These are phyloP conservation scores for Tricholoma hemisulphureum DNA, from an alignment of 768 basidiomycete genomes.

Conservation along the genomic window DNA sequence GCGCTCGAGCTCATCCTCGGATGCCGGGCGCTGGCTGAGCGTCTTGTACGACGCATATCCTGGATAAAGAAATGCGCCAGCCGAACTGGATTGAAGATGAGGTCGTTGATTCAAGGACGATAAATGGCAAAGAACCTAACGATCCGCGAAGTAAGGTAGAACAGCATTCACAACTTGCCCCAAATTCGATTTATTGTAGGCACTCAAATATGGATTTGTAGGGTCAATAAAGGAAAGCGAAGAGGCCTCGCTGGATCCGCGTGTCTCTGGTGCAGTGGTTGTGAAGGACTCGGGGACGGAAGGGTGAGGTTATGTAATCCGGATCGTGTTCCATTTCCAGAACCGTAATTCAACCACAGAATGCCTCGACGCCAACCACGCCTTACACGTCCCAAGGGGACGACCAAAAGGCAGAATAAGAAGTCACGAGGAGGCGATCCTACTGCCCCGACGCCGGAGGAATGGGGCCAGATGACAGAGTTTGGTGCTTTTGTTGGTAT, in stretches of 20 bases:
- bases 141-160: conserved; percentile 49
- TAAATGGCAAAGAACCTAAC: conserved; percentile 37
- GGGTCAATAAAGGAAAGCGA: neutral
- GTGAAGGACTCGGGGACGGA: neutral
- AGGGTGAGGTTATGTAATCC: conserved; percentile 6
- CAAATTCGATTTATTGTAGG: neutral
- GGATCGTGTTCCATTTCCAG: neutral
- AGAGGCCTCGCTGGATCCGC: neutral
- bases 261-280: conserved; percentile 1
- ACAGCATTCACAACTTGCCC: conserved; percentile 35
- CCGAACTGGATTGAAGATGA: conserved; percentile 44
- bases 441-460: conserved; percentile 12
- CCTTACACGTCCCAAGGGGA: conserved; percentile 7
- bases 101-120: conserved; percentile 4
- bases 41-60: conserved; percentile 97
- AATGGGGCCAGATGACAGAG: conserved; percentile 15
- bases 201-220: neutral
- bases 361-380: conserved; percentile 17
- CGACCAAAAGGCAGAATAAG: conserved; percentile 13
- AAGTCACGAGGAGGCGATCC: conserved; percentile 9
- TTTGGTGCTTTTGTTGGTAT: conserved; percentile 28
- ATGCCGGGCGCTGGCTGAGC: conserved; percentile 81
- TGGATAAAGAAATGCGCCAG: conserved; percentile 82
- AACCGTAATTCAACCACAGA: neutral
- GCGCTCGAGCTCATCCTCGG: conserved; percentile 81